These are phyloP conservation scores for Nemophila menziesii DNA, from an alignment of 257 asterid genomes.

Conservation along the genomic window DNA sequence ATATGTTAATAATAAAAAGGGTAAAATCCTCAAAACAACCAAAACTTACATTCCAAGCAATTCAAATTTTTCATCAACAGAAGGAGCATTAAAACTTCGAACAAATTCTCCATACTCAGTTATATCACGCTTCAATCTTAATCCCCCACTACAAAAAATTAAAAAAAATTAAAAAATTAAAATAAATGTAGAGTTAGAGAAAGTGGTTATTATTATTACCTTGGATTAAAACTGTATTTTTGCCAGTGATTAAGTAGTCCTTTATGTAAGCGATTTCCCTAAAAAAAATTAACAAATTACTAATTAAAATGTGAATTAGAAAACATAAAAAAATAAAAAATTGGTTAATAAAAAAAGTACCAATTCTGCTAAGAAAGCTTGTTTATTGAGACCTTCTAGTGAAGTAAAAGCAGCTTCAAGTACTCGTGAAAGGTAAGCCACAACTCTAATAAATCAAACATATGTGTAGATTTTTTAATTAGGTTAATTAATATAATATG, in stretches of 20 bases:
- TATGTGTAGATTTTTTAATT: not conserved
- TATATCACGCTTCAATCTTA: conserved; percentile 95
- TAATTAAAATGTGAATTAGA: not conserved
- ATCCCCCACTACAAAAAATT: conserved; percentile 64
- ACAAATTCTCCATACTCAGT: conserved; percentile 96
- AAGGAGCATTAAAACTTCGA: conserved; percentile 92
- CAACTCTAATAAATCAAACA: conserved; percentile 52
- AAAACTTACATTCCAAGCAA: conserved; percentile 87
- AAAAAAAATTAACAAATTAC: conserved; percentile 1
- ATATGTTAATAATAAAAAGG: conserved; percentile 1
- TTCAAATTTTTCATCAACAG: conserved; percentile 97
- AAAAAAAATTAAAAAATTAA: not conserved
- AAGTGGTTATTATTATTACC: conserved; percentile 48
- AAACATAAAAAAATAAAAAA: not conserved
- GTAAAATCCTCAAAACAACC: conserved; percentile 4
- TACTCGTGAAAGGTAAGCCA: conserved; percentile 89
- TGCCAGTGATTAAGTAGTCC: conserved; percentile 88
- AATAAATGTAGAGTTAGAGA: not conserved
- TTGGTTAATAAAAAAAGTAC: conserved; percentile 19
- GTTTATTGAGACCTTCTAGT: conserved; percentile 95
- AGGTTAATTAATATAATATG: not conserved
- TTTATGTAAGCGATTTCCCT: conserved; percentile 93
- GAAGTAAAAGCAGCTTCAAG: conserved; percentile 97
- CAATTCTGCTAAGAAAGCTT: conserved; percentile 87
- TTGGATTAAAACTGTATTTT: conserved; percentile 90